Base-by-base conservation (phyloP, 139 green algal species). In the Chlorella vulgaris region DNA sequence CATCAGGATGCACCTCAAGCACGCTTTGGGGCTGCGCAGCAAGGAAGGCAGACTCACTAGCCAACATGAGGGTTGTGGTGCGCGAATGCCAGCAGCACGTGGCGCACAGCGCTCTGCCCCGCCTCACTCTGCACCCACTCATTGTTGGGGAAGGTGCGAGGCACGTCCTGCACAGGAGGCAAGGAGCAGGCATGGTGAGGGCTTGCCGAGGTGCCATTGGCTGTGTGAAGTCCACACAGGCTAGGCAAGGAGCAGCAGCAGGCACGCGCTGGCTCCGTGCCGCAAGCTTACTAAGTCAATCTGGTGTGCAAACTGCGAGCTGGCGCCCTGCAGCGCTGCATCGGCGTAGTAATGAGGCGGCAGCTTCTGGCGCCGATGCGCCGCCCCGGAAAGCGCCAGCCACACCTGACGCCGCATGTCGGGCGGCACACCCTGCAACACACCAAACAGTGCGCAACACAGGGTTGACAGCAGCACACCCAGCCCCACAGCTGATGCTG, bases 131-230 rank as follows among this genome's bases (percentile, higher is more conserved):
- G 53, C n/a, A 96, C 66, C 89, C 86, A 95, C 0, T 69, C 50
- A 78, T 94, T 91, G 62, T 55, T 60, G 13, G 93, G 91, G 76
- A 95, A 97, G 0, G 93, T 97, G 42, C 93, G 89, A 3, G 93
- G 93, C 68, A 95, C 77, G 78, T 97, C 93, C 91, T 95, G 83
- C 38, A 60, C 1, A 21, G 18, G 5, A 21, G 55, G 15, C 28
- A 15, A 63, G 28, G n/a, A 26, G 19, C 36, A 81, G 36, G 22
- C n/a, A n/a, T n/a, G n/a, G 47, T 10, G 47, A 55, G 47, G 47
- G 47, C 47, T 15, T 24, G 47, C 47, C 47, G 47, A 55, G 22
- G 47, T 10, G 47, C 47, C 10, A 15, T 10, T 58, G 47, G 47
- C 47, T 58, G 47, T 58, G 47, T 10, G 15, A 58, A n/a, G n/a